These are phyloP conservation scores for Gynandropsis gynandra DNA, from an alignment of 345 rosid genomes.

Conservation along the genomic window DNA sequence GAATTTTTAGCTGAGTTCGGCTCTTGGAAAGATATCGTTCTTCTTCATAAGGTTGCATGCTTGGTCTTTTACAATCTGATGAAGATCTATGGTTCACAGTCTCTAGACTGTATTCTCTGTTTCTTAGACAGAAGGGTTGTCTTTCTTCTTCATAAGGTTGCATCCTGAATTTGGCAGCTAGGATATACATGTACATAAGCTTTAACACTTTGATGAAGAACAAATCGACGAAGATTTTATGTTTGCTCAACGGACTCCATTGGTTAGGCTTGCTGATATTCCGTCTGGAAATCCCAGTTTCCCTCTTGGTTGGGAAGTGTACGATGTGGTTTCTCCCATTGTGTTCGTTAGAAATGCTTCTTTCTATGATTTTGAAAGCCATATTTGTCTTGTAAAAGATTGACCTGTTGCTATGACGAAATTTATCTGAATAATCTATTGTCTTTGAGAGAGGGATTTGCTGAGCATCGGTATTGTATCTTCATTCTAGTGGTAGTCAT, in stretches of 20 bases:
- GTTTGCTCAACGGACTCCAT: not conserved
- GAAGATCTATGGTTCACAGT: not conserved
- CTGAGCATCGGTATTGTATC: no score
- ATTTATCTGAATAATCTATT: conserved; percentile 2
- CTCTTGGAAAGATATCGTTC: conserved; percentile 7
- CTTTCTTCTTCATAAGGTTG: conserved; percentile 10
- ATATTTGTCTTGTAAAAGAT: not conserved
- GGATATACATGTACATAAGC: not conserved
- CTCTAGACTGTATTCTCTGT: no score
- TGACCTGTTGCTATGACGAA: conserved; percentile 1
- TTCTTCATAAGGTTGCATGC: not conserved
- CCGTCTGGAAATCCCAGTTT: no score
- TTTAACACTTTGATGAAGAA: conserved; percentile 1
- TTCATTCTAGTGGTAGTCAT: no score
- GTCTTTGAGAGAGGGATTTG: not conserved
- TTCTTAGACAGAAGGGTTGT: not conserved
- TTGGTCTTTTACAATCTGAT: conserved; percentile 9
- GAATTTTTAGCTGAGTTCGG: conserved; percentile 8
- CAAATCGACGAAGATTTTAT: not conserved
- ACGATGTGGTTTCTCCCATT: not conserved
- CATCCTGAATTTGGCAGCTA: not conserved
- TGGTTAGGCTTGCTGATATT: not conserved
- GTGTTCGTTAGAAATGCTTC: not conserved
- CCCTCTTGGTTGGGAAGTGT: not conserved
- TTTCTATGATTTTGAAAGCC: not conserved